phyloP scores from a whole-genome alignment of 73 alveolate species.

The Paramecium tetraurelia region DNA sequence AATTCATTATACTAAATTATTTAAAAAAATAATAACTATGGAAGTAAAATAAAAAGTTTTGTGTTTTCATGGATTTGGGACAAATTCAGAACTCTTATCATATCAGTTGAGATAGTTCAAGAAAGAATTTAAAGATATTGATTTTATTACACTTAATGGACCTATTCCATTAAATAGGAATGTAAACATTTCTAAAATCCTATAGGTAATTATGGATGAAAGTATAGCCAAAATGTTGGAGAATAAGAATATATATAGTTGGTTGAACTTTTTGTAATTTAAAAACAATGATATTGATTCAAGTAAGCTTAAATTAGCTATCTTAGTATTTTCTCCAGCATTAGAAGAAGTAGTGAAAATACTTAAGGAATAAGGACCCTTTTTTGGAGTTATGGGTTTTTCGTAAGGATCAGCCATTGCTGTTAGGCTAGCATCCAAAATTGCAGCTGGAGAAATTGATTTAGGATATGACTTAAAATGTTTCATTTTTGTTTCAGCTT shows the following conservation, averaged over 20 bases:
- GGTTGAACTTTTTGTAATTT: not conserved
- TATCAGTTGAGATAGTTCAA: not conserved
- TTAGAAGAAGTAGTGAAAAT: not conserved
- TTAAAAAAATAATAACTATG: not conserved
- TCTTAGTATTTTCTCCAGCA: constrained; percentile 27
- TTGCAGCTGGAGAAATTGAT: not conserved
- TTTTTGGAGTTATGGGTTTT: constrained; percentile 46
- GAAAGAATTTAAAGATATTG: constrained; percentile 1
- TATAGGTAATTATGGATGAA: constrained; percentile 14
- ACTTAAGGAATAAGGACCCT: constrained; percentile 22
- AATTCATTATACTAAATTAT: not conserved
- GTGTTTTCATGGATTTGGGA: constrained; percentile 48
- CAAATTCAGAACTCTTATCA: not conserved
- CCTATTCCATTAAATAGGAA: constrained; percentile 1
- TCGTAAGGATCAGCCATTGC: constrained; percentile 7
- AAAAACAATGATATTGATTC: not conserved
- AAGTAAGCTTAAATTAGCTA: not conserved
- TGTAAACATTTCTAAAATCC: not conserved
- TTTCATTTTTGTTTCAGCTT: constrained; percentile 33
- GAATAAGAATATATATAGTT: constrained; percentile 2
- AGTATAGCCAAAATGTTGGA: constrained; percentile 27
- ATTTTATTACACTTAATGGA: constrained; percentile 21
- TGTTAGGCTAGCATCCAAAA: not conserved
- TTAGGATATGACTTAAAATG: constrained; percentile 39
- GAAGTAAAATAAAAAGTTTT: not conserved